phyloP scores from a whole-genome alignment of 2,329 filamentous ascomycete species.

The Fusarium denticulatum region DNA sequence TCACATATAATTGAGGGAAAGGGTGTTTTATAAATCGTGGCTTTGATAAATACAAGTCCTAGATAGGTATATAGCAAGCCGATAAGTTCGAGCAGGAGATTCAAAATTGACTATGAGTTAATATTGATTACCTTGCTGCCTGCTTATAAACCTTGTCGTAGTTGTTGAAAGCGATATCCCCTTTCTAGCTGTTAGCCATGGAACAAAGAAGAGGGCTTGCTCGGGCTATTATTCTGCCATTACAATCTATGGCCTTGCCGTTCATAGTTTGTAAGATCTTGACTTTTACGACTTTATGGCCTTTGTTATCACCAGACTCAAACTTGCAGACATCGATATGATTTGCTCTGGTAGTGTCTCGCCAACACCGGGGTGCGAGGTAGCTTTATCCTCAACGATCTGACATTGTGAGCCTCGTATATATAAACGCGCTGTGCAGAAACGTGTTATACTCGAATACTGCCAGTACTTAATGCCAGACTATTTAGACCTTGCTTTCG shows the following conservation, averaged over 20 bases:
- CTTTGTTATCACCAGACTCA: background rate
- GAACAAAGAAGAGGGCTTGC: too few relatives aligned
- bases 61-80: too few relatives aligned
- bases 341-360: background rate
- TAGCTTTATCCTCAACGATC: background rate
- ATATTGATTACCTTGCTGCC: background rate
- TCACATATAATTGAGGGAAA: background rate
- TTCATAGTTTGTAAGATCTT: background rate
- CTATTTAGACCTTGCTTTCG: too few relatives aligned
- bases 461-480: background rate
- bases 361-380: background rate
- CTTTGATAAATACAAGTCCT: background rate
- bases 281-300: background rate
- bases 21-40: too few relatives aligned
- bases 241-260: background rate
- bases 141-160: too few relatives aligned
- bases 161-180: background rate
- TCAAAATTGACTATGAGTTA: background rate
- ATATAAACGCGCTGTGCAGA: background rate
- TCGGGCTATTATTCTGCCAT: too few relatives aligned
- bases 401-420: background rate
- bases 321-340: too few relatives aligned
- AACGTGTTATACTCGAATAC: background rate
- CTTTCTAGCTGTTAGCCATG: background rate
- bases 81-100: accelerated